These are phyloP conservation scores for Anacardium occidentale DNA, from an alignment of 345 rosid genomes.

Conservation along the genomic window DNA sequence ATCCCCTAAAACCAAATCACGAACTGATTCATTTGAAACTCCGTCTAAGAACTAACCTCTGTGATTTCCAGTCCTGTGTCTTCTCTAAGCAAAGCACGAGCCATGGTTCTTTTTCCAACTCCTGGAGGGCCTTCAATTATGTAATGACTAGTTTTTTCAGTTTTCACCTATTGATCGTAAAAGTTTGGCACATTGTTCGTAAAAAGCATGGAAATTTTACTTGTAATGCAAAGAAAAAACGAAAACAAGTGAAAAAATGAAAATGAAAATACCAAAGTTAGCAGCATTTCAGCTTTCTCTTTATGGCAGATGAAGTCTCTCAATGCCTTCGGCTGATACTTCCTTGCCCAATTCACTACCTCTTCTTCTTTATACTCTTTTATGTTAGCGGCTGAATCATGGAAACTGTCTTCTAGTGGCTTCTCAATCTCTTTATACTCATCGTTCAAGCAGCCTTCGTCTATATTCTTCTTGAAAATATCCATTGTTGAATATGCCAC, in stretches of 20 bases:
- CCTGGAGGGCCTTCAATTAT: conserved; percentile 28
- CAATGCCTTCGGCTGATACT: conserved; percentile 20
- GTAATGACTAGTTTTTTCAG: not conserved
- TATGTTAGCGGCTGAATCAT: not conserved
- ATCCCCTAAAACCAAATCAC: not conserved
- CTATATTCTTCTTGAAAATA: not conserved
- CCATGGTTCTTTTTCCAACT: conserved; percentile 24
- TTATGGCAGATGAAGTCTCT: conserved; percentile 20
- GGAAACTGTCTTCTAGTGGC: not conserved
- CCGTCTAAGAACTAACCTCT: not conserved
- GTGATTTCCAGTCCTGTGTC: not conserved
- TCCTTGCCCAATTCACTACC: conserved; percentile 9
- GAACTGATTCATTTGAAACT: too few species aligned
- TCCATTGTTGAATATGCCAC: not conserved
- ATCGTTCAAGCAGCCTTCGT: not conserved
- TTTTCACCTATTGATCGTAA: conserved; percentile 11
- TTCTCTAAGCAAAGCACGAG: conserved; percentile 18
- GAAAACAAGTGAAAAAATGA: too few species aligned
- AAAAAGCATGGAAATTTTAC: too few species aligned
- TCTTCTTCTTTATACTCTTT: not conserved
- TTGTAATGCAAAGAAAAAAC: too few species aligned
- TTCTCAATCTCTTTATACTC: not conserved
- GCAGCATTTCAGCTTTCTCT: conserved; percentile 15
- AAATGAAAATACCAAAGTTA: not conserved
- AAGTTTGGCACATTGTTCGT: not conserved